These are phyloP conservation scores for Daldinia decipiens DNA, from an alignment of 495 filamentous ascomycete genomes.

Conservation along the genomic window DNA sequence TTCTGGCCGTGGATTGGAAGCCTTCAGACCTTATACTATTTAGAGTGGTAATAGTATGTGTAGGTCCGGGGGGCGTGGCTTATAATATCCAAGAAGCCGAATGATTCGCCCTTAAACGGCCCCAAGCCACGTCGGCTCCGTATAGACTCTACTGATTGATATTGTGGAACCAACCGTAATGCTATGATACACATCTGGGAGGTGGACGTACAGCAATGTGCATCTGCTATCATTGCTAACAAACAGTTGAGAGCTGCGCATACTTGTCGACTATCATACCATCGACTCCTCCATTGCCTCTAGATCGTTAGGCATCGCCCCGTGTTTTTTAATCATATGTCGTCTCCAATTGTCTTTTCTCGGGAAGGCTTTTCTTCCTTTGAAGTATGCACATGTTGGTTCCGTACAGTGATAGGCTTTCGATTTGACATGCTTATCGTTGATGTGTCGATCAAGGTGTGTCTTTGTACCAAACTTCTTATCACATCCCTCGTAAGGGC, in stretches of 20 bases:
- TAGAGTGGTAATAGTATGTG: not conserved
- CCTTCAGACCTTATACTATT: not conserved
- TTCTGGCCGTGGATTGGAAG: not conserved
- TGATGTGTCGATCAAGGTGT: conserved; percentile 62
- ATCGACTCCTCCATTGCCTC: conserved; percentile 46
- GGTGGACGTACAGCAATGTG: not conserved
- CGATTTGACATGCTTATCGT: conserved; percentile 62
- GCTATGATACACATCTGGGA: not conserved
- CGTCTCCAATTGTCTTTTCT: conserved; percentile 64
- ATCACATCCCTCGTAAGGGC: conserved; percentile 52
- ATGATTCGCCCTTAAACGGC: not conserved
- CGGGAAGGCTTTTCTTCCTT: conserved; percentile 61
- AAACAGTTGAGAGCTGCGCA: not conserved
- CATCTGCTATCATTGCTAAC: not conserved
- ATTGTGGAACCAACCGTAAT: not conserved
- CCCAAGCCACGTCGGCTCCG: not conserved
- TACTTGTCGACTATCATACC: conserved; percentile 14
- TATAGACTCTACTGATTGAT: not conserved
- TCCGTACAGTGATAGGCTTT: conserved; percentile 60
- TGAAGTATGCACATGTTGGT: conserved; percentile 57
- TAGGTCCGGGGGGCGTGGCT: not conserved
- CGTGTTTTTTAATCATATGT: conserved; percentile 63
- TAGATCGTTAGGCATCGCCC: conserved; percentile 36
- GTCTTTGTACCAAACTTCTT: conserved; percentile 63
- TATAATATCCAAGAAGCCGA: not conserved